phyloP scores from a whole-genome alignment of 331 rosid genomes.

The Saraca asoca region DNA sequence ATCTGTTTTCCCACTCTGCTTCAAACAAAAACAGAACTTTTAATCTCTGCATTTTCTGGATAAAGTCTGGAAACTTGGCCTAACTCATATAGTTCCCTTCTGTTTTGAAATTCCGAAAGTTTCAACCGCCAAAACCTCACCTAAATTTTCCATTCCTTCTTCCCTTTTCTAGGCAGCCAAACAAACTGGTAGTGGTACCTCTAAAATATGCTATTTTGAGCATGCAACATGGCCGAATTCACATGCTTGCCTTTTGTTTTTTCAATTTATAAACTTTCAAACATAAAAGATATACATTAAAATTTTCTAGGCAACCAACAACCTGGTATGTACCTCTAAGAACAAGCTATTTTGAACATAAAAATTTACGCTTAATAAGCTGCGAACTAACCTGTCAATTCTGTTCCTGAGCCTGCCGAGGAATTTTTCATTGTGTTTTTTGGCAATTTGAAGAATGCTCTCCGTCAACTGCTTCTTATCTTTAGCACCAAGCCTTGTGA shows the following conservation, averaged over 20 bases:
- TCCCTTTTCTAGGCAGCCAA: background rate
- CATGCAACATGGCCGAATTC: too few relatives aligned
- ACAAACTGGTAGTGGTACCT: background rate
- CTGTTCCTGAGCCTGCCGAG: conserved; percentile 48
- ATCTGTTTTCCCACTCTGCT: conserved; percentile 51
- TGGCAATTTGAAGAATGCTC: conserved; percentile 43
- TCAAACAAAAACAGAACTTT: background rate
- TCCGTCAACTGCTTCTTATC: conserved; percentile 50
- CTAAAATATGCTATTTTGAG: too few relatives aligned
- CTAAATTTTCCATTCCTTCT: too few relatives aligned
- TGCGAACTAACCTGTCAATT: conserved; percentile 40
- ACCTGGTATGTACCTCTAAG: too few relatives aligned
- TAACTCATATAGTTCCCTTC: background rate
- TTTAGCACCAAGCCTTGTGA: conserved; percentile 42
- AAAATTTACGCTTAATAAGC: too few relatives aligned
- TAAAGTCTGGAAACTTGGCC: background rate
- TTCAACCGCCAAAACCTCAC: too few relatives aligned
- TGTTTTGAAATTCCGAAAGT: too few relatives aligned
- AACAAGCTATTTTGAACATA: too few relatives aligned
- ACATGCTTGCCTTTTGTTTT: too few relatives aligned
- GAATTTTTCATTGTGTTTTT: conserved; percentile 57
- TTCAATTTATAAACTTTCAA: background rate
- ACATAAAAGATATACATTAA: background rate
- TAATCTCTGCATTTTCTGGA: background rate
- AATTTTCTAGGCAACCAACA: background rate